These are phyloP conservation scores for Cruciata laevipes DNA, from an alignment of 257 asterid species.

Conservation along the genomic window DNA sequence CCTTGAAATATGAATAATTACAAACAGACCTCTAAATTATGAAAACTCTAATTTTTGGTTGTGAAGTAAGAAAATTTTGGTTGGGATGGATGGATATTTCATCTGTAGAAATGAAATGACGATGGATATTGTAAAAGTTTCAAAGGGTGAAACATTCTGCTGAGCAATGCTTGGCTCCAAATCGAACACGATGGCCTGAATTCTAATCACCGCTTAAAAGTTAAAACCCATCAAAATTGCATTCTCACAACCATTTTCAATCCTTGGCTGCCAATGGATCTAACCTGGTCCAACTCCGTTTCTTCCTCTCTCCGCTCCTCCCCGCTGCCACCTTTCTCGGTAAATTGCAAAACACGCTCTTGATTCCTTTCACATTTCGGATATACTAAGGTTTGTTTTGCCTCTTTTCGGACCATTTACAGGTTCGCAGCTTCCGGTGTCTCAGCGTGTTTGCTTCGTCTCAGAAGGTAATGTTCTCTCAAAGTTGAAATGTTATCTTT, in stretches of 20 bases:
- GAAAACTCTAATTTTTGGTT: too few species aligned
- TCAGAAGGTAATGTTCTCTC: conserved; percentile 29
- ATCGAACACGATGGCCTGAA: conserved; percentile 12
- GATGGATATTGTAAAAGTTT: conserved; percentile 1
- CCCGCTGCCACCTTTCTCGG: conserved; percentile 23
- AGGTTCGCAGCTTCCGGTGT: conserved; percentile 6
- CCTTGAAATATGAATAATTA: too few species aligned
- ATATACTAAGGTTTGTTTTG: not conserved
- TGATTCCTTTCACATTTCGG: not conserved
- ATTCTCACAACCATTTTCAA: not conserved
- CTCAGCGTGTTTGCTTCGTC: conserved; percentile 24
- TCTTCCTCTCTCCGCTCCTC: conserved; percentile 38
- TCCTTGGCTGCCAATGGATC: conserved; percentile 34
- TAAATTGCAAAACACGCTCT: conserved; percentile 14
- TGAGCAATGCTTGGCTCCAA: conserved; percentile 17
- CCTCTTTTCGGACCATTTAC: not conserved
- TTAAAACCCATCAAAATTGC: not conserved
- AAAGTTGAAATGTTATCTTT: not conserved
- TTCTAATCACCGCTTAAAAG: not conserved
- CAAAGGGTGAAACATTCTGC: not conserved
- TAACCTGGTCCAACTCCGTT: conserved; percentile 49
- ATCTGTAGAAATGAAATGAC: not conserved
- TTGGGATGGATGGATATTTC: too few species aligned
- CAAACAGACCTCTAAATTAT: too few species aligned
- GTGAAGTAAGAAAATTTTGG: too few species aligned